Evolutionary conservation across 2,329 filamentous ascomycete genomes (phyloP), one percentile per base, ranked within the genome.

Genomic region (Cadophora gregata): DNA sequence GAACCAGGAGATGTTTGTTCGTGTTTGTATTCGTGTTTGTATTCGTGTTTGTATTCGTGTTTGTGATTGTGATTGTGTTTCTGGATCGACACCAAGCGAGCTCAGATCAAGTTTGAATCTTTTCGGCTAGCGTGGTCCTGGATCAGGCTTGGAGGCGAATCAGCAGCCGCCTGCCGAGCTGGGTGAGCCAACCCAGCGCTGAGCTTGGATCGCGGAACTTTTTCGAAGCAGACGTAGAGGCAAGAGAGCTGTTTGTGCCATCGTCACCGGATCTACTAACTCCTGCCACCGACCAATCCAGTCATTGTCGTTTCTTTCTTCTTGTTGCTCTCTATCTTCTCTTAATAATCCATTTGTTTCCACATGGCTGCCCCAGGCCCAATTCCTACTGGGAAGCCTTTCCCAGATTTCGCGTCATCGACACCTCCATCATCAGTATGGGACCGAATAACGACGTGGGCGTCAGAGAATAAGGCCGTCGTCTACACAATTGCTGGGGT

Each of bases 401-500:
- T 73, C 68, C 75, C 75, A 65, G 74, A 70, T 62, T 76, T 78
- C 71, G 68, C 74, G 64, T 72, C 72, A 64, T 75, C 75, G 64
- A 72, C 76, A 71, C 68, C 75, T 70, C 70, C 73, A 64, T 75
- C 75, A 64, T 75, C 75, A 56, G 70, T 76, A 24, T 97, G 93
- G 93, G 93, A 97, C 80, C 90, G 94, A 76, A 84, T 97, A 81
- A 91, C 93, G 72, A 90, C 84, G 77, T 99, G 96, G 95, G 93
- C 92, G 16, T 92, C 93, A 2, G 95, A 98, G 79, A 94, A 99
- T 83, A 98, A 97, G 84, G 91, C 93, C 58, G 86, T 95, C 63
- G 94, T 97, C 70, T 99, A 97, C 81, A 97, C 96, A 73, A 93
- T 98, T 81, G 96, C 95, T 64, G 96, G 96, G 76, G 92, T 97